A percentile compares a stretch with the other conserved stretches of the same genome.
Evolutionary conservation across 2,329 filamentous ascomycete genomes (phyloP).

Genomic region (Pseudocercospora musae): DNA sequence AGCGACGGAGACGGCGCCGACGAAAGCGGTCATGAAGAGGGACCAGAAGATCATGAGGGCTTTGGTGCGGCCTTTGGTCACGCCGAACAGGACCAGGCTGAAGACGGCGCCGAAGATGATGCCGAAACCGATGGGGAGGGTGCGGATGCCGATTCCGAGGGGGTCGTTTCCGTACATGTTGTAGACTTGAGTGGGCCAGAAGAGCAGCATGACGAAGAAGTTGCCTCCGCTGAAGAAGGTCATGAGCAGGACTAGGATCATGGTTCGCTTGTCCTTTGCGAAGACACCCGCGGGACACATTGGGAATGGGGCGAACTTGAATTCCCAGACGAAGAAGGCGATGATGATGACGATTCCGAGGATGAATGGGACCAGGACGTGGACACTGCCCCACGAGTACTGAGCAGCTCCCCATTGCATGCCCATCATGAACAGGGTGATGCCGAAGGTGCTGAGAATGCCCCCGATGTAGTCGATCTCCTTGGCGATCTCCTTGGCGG

Average conservation of each 20-base stretch:
- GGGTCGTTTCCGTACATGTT: conserved; percentile 62
- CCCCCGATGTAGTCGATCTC: conserved; percentile 54
- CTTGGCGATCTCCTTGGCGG: conserved; percentile 42
- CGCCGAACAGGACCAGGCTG: conserved; percentile 56
- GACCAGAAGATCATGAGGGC: conserved; percentile 59
- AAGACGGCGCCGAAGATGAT: conserved; percentile 61
- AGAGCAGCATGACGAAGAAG: conserved; percentile 46
- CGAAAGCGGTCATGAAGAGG: conserved; percentile 61
- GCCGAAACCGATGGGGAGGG: conserved; percentile 61
- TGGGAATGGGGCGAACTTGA: conserved; percentile 31
- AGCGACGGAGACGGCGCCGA: conserved; percentile 31
- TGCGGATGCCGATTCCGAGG: conserved; percentile 61
- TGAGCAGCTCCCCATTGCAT: conserved; percentile 31
- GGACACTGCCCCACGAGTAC: conserved; percentile 22
- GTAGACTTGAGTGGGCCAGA: conserved; percentile 64
- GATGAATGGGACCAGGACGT: conserved; percentile 36
- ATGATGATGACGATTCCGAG: conserved; percentile 33
- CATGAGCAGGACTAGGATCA: conserved; percentile 38
- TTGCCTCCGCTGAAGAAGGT: conserved; percentile 41
- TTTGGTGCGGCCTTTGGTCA: conserved; percentile 58
- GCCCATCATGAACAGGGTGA: conserved; percentile 52
- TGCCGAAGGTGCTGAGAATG: conserved; percentile 49
- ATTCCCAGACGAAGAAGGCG: conserved; percentile 36
- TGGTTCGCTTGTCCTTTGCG: conserved; percentile 35
- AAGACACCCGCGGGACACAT: conserved; percentile 35